phyloP scores from a whole-genome alignment of 805 yeast species.

The Suhomyces sp. region DNA sequence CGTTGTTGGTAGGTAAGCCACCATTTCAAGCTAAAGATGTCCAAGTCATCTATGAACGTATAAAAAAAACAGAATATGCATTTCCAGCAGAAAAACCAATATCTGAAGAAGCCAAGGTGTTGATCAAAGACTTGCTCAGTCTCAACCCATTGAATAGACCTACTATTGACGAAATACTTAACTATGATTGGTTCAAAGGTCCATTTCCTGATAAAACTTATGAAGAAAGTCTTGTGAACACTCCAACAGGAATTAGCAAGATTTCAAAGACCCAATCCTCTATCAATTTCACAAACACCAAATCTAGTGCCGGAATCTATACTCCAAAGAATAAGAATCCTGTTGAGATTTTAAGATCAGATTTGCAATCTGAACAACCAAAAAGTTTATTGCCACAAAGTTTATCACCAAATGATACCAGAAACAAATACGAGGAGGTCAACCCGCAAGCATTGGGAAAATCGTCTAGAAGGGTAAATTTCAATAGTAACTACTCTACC shows the following conservation, averaged over 20 bases:
- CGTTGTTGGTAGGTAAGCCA: conserved; percentile 89
- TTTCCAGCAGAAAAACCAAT: conserved; percentile 74
- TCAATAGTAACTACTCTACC: conserved; percentile 36
- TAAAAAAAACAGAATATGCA: conserved; percentile 72
- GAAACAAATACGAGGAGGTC: conserved; percentile 78
- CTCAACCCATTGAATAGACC: conserved; percentile 84
- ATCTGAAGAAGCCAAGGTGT: conserved; percentile 66
- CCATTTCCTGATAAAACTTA: conserved; percentile 74
- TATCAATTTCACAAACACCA: conserved; percentile 63
- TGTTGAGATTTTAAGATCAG: conserved; percentile 66
- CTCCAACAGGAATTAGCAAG: conserved; percentile 56
- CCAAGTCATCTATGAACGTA: conserved; percentile 85
- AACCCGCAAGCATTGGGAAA: conserved; percentile 35
- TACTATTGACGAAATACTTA: conserved; percentile 69
- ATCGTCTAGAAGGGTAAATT: conserved; percentile 36
- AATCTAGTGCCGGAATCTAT: conserved; percentile 61
- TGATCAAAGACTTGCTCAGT: conserved; percentile 71
- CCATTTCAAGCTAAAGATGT: conserved; percentile 98
- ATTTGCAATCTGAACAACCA: conserved; percentile 66
- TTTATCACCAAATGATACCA: conserved; percentile 89
- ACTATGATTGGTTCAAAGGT: conserved; percentile 84
- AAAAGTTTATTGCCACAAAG: conserved; percentile 78
- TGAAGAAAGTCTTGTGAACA: conserved; percentile 56
- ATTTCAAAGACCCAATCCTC: conserved; percentile 61
- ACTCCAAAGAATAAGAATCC: conserved; percentile 55